Conservation (phyloP, 1,284 basidiomycete genomes). For the Trametes sp. region DNA sequence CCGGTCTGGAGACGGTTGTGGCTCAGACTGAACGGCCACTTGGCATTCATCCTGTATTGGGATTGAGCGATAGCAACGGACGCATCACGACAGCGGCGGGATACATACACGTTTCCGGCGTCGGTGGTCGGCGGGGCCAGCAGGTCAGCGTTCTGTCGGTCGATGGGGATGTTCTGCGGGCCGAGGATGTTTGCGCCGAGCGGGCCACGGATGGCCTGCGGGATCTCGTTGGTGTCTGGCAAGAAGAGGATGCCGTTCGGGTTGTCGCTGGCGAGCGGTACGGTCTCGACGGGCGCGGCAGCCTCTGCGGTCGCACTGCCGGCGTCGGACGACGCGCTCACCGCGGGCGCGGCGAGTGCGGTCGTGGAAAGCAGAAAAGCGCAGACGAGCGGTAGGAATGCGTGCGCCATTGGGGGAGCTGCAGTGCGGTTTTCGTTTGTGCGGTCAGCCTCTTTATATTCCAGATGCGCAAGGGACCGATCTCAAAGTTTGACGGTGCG, state of each 20-base stretch:
- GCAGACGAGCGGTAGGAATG: slow-evolving; percentile 18
- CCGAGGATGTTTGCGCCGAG: slow-evolving; percentile 63
- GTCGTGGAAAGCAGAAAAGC: slow-evolving; percentile 15
- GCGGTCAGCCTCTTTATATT: slow-evolving; percentile 19
- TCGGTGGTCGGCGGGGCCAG: slow-evolving; percentile 74
- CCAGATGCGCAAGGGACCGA: background rate
- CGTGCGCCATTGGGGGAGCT: slow-evolving; percentile 22
- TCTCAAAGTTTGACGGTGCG: slow-evolving; percentile 6
- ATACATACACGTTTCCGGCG: slow-evolving; percentile 61
- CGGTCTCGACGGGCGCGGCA: slow-evolving; percentile 43
- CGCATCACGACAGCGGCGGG: background rate
- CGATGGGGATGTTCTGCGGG: slow-evolving; percentile 59
- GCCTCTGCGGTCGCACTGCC: slow-evolving; percentile 13
- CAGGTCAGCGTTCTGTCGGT: slow-evolving; percentile 66
- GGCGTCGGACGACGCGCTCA: slow-evolving; percentile 18
- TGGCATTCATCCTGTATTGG: slow-evolving; percentile 57
- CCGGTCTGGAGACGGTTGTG: slow-evolving; percentile 75
- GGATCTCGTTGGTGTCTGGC: slow-evolving; percentile 34
- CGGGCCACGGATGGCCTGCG: slow-evolving; percentile 47
- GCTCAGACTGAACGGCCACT: slow-evolving; percentile 76
- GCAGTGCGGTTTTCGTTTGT: slow-evolving; percentile 1
- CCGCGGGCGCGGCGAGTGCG: slow-evolving; percentile 22
- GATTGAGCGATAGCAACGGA: background rate
- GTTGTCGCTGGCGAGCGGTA: slow-evolving; percentile 54
- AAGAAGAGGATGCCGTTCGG: slow-evolving; percentile 55